These are phyloP conservation scores for Fusarium temperatum DNA, from an alignment of 2,329 filamentous ascomycete genomes.

Conservation along the genomic window DNA sequence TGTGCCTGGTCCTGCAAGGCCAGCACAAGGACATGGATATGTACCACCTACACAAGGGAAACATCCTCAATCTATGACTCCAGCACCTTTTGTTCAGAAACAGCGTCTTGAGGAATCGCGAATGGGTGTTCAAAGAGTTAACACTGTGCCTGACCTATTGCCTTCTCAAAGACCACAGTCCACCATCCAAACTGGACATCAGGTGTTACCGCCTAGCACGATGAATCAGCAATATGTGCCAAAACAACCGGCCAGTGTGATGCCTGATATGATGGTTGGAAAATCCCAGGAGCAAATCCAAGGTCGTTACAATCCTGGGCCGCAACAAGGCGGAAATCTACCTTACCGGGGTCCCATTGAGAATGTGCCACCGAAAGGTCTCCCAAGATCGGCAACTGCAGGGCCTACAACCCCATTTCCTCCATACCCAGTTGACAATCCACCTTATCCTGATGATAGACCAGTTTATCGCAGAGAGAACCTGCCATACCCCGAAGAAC, in stretches of 20 bases:
- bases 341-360: constrained; percentile 29
- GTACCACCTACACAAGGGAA: constrained; percentile 35
- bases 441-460: constrained; percentile 20
- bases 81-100: constrained; percentile 29
- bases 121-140: constrained; percentile 34
- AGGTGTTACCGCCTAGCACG: not conserved
- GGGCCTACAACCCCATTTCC: constrained; percentile 25
- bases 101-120: constrained; percentile 32
- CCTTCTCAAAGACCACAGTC: constrained; percentile 31
- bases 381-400: constrained; percentile 28
- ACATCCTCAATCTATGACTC: constrained; percentile 40
- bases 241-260: constrained; percentile 31
- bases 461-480: not conserved
- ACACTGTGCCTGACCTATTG: constrained; percentile 35
- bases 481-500: constrained; percentile 27
- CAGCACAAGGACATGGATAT: constrained; percentile 27
- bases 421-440: constrained; percentile 30
- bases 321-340: constrained; percentile 9
- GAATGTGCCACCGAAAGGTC: constrained; percentile 20
- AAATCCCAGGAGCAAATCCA: not conserved
- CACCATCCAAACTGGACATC: constrained; percentile 7
- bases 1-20: not conserved
- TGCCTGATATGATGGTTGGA: constrained; percentile 33
- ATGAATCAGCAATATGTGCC: constrained; percentile 17
- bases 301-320: not conserved